Conservation (phyloP, 2,329 filamentous ascomycete species). For the Fusarium setosum region DNA sequence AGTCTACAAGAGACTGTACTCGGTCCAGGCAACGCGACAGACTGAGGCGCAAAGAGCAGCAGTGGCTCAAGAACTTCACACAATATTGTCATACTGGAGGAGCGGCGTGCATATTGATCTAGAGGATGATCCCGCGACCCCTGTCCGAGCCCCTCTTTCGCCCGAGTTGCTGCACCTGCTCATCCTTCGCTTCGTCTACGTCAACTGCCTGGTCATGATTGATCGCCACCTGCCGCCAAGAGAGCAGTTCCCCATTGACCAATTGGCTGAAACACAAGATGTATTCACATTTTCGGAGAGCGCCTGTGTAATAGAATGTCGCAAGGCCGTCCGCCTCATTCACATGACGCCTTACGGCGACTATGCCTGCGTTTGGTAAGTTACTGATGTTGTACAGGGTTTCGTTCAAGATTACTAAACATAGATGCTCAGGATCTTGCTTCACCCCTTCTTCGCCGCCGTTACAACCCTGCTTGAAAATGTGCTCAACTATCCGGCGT, state of each 20-base stretch:
- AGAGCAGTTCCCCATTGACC: background rate
- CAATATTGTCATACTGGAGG: conserved; percentile 40
- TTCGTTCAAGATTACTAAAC: background rate
- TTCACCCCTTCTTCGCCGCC: conserved; percentile 29
- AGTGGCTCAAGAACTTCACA: conserved; percentile 35
- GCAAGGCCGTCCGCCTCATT: conserved; percentile 40
- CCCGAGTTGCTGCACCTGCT: conserved; percentile 39
- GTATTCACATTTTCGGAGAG: conserved; percentile 2
- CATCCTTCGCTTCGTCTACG: conserved; percentile 40
- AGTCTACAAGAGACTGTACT: conserved; percentile 40
- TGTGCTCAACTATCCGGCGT: conserved; percentile 11
- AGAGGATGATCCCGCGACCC: background rate
- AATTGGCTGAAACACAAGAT: background rate
- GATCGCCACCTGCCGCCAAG: conserved; percentile 30
- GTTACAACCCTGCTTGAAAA: conserved; percentile 22
- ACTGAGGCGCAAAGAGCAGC: conserved; percentile 16
- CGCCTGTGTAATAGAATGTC: conserved; percentile 38
- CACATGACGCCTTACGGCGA: conserved; percentile 37
- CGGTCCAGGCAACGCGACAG: conserved; percentile 36
- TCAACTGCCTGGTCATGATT: conserved; percentile 39
- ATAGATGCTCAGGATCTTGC: conserved; percentile 18
- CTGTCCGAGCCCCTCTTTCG: conserved; percentile 19
- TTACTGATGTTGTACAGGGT: background rate
- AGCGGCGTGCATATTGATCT: conserved; percentile 10
- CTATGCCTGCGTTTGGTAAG: conserved; percentile 33